Base-by-base conservation (phyloP, 2,329 filamentous ascomycete species). In the Neopestalotiopsis rosae region DNA sequence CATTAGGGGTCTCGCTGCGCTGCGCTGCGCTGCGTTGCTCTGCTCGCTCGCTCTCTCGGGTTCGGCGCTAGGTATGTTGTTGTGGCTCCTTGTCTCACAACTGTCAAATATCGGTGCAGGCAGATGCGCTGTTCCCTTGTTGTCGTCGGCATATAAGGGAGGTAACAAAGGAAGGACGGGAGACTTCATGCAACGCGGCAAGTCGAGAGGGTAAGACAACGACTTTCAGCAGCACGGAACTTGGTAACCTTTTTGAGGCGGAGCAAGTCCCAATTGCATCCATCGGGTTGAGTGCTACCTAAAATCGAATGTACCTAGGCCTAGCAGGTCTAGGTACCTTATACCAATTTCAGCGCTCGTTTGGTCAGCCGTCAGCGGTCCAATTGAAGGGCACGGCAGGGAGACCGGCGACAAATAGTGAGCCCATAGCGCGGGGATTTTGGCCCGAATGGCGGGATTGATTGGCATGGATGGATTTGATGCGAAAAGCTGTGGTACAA, bases 201-300 rank as follows among this genome's bases (percentile, higher is more conserved):
- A 20, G 32, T 66, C 13, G 42, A 57, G 63, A 56, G 49, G 24
- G 49, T 58, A 57, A 49, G 20, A 64, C 61, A 30, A 45, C 28
- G 42, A 38, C 63, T n/a, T 58, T 66, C 63, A 66, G 63, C 63
- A 45, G 40, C 42, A 66, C 42, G 63, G 63, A 66, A 34, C 34
- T 38, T 38, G 34, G 34, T 38, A 38, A 38, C 28, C 42, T 57
- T 63, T 56, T 66, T 56, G 63, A 57, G 63, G 63, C 63, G 63
- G 42, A 66, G 63, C 49, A 38, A 28, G 24, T 10, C 10, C 34
- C 34, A 38, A 38, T 7, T 38, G 6, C 34, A 38, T 38, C 6
- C 34, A 66, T 28, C 52, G 52, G 63, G 49, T 38, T 32, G 45
- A 57, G 24, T 59, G 57, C 30, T 38, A 38, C 34, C 34, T 38